Percentiles rank a stretch among this genome's conserved stretches.
These are phyloP conservation scores for Iberis pinnata DNA, from an alignment of 345 rosid genomes.

Conservation along the genomic window DNA sequence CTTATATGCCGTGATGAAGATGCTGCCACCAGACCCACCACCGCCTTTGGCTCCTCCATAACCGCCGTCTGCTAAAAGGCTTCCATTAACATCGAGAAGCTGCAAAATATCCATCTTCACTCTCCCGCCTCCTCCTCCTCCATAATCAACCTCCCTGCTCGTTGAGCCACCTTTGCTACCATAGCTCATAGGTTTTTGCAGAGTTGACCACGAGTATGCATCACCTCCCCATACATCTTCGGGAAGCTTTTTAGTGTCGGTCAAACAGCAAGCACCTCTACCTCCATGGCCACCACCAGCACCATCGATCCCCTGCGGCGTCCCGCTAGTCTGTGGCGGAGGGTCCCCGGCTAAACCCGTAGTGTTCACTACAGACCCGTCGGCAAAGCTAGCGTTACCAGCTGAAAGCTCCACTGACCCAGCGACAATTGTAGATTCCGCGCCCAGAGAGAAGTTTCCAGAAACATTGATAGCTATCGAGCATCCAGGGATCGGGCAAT, in stretches of 20 bases:
- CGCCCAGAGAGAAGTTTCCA: conserved; percentile 69
- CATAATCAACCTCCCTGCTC: conserved; percentile 73
- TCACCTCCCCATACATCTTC: conserved; percentile 99
- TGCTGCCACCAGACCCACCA: conserved; percentile 97
- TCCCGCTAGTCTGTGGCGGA: conserved; percentile 93
- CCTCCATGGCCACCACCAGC: conserved; percentile 99
- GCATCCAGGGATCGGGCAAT: conserved; percentile 63
- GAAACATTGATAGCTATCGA: conserved; percentile 61
- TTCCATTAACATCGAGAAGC: conserved; percentile 55
- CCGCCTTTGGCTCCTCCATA: conserved; percentile 85
- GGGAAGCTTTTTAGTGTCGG: conserved; percentile 57
- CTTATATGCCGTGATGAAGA: conserved; percentile 57
- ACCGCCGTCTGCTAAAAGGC: conserved; percentile 75
- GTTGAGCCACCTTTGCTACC: conserved; percentile 91
- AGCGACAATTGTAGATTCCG: conserved; percentile 52
- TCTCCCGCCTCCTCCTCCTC: conserved; percentile 92
- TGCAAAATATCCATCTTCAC: conserved; percentile 47
- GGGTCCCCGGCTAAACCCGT: conserved; percentile 81
- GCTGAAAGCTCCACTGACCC: conserved; percentile 71
- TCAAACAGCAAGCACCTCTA: conserved; percentile 80
- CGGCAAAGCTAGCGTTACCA: conserved; percentile 52
- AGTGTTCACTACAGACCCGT: conserved; percentile 65
- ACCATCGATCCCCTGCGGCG: conserved; percentile 81
- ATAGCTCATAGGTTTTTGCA: conserved; percentile 67
- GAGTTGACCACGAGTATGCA: conserved; percentile 85